These are phyloP conservation scores for Leucosporidium creatinivorum DNA, from an alignment of 768 basidiomycete genomes.

Conservation along the genomic window DNA sequence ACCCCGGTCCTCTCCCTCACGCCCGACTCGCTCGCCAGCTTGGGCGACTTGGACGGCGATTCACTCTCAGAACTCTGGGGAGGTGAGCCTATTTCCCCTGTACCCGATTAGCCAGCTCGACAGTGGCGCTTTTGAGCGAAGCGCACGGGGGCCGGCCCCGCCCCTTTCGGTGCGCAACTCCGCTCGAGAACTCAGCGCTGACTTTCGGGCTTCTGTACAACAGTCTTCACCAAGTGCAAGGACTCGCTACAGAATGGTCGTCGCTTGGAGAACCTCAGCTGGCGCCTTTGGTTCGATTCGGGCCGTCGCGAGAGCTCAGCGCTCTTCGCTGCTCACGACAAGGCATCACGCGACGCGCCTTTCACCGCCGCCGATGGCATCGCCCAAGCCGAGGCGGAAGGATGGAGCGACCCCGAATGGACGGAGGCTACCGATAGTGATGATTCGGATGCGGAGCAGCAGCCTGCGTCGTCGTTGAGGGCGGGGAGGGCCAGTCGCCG, in stretches of 20 bases:
- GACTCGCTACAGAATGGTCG: constrained; percentile 69
- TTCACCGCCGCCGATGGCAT: too few species aligned
- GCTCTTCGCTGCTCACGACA: background rate
- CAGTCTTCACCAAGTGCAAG: constrained; percentile 81
- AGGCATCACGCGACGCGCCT: background rate
- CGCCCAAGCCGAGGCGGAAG: background rate
- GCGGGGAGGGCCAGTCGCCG: too few species aligned
- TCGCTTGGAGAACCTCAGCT: constrained; percentile 77
- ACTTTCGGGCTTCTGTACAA: background rate
- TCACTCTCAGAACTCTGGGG: constrained; percentile 27
- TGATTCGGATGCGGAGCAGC: constrained; percentile 1
- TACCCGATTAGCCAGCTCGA: background rate
- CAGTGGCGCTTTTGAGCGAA: background rate
- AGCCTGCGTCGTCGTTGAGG: background rate
- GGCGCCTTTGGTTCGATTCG: constrained; percentile 63
- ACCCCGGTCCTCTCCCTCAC: constrained; percentile 25
- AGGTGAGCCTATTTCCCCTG: constrained; percentile 7
- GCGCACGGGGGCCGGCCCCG: background rate
- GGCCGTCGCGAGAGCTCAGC: constrained; percentile 3
- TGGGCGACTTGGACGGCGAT: constrained; percentile 23
- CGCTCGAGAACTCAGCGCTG: background rate
- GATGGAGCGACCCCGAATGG: constrained; percentile 31
- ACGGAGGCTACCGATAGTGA: constrained; percentile 20
- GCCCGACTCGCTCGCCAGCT: constrained; percentile 25
- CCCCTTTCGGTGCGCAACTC: background rate